phyloP scores from a whole-genome alignment of 495 filamentous ascomycete species.

The Hypoxylon lenormandii region DNA sequence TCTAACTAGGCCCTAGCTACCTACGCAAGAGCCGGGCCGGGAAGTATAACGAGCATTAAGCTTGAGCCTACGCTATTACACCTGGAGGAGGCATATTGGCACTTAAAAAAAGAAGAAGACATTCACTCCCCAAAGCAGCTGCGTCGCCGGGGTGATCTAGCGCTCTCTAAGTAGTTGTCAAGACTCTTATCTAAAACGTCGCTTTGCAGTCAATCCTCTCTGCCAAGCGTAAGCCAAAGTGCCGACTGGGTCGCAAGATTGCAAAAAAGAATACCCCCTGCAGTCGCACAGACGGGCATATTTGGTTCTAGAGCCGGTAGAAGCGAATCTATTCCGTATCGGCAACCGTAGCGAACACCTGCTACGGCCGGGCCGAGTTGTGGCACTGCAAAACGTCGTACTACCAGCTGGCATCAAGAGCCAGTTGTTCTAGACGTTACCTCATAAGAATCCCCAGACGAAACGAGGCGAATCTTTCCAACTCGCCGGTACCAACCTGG shows the following conservation, averaged over 20 bases:
- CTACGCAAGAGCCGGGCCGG: constrained; percentile 4
- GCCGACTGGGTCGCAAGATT: constrained; percentile 16
- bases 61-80: not conserved
- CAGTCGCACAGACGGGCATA: constrained; percentile 13
- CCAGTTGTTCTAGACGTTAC: constrained; percentile 29
- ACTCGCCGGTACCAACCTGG: constrained; percentile 44
- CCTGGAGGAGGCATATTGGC: not conserved
- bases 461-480: constrained; percentile 40
- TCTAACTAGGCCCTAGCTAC: constrained; percentile 6
- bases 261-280: not conserved
- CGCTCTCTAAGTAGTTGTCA: constrained; percentile 9
- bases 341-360: constrained; percentile 28
- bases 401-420: constrained; percentile 11
- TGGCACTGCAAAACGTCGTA: constrained; percentile 21
- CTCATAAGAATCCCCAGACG: constrained; percentile 11
- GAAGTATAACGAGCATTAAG: constrained; percentile 6
- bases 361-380: constrained; percentile 31
- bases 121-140: constrained; percentile 5
- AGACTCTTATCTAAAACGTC: constrained; percentile 12
- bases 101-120: constrained; percentile 12
- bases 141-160: constrained; percentile 11
- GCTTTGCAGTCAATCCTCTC: constrained; percentile 9
- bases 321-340: constrained; percentile 21
- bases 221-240: constrained; percentile 13
- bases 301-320: constrained; percentile 9